Percentiles rank a stretch among this genome's conserved stretches.
phyloP scores from a whole-genome alignment of 768 basidiomycete species.

The Suillus weaverae region DNA sequence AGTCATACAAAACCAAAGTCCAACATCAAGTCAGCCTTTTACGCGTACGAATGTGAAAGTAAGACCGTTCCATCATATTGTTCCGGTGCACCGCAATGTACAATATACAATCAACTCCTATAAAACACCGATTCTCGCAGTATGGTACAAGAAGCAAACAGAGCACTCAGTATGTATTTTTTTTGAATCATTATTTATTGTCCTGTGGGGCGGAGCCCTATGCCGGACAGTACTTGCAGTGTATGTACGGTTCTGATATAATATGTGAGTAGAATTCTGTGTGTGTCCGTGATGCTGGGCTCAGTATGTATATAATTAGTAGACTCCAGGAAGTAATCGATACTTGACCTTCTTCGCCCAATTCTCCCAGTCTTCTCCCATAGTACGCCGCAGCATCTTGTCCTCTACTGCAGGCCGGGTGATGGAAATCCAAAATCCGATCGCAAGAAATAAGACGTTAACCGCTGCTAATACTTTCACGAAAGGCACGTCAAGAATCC shows the following conservation, averaged over 20 bases:
- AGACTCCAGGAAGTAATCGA: background rate
- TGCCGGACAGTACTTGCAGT: no score
- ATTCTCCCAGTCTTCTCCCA: background rate
- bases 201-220: no score
- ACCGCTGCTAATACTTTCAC: constrained; percentile 15
- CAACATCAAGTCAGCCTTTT: background rate
- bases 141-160: background rate
- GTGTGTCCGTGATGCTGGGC: no score
- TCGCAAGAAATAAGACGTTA: no score
- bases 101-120: background rate
- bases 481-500: constrained; percentile 3
- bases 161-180: background rate
- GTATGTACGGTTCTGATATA: no score
- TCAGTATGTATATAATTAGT: background rate
- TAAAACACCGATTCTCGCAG: background rate
- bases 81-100: background rate
- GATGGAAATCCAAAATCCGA: background rate
- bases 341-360: background rate
- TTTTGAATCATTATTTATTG: no score
- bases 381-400: background rate
- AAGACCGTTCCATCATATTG: background rate
- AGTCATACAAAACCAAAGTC: background rate
- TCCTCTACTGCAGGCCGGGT: background rate
- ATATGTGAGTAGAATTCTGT: no score
- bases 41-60: background rate